Evolutionary conservation across 164 flowering plant genomes (phyloP).

Genomic region (Aristolochia fimbriata): DNA sequence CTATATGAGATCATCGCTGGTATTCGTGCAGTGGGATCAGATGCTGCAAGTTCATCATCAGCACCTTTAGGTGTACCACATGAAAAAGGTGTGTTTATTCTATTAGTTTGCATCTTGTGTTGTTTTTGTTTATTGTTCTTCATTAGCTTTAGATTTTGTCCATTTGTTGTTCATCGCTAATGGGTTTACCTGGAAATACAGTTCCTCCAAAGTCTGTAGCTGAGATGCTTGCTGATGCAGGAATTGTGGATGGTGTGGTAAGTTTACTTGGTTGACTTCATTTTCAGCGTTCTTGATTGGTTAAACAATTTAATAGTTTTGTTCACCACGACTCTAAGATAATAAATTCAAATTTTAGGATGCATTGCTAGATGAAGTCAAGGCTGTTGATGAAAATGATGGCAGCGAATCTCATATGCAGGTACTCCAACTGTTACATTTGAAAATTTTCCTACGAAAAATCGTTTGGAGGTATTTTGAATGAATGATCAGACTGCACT

Average conservation of each 20-base stretch:
- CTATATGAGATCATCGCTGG: constrained; percentile 67
- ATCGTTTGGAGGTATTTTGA: too few species aligned
- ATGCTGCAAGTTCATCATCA: constrained; percentile 77
- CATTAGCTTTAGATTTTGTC: neutral
- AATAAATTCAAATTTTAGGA: neutral
- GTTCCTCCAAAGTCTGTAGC: constrained; percentile 31
- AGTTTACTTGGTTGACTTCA: constrained; percentile 7
- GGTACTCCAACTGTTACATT: neutral
- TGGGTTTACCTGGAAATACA: neutral
- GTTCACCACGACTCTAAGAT: too few species aligned
- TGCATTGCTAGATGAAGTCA: neutral
- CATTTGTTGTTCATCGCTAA: constrained; percentile 1
- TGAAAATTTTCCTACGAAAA: neutral
- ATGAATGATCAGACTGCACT: too few species aligned
- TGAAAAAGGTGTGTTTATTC: neutral
- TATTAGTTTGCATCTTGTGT: neutral
- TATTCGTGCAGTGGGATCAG: constrained; percentile 40
- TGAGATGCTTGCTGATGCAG: constrained; percentile 46
- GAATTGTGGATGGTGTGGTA: constrained; percentile 22
- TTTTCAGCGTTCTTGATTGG: neutral
- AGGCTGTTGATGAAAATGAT: constrained; percentile 1
- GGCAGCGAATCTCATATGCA: neutral
- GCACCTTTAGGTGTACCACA: constrained; percentile 33
- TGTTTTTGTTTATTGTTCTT: neutral
- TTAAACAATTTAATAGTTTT: too few species aligned